Conservation (phyloP, 2,329 filamentous ascomycete genomes). For the Exophiala lecanii-corni region DNA sequence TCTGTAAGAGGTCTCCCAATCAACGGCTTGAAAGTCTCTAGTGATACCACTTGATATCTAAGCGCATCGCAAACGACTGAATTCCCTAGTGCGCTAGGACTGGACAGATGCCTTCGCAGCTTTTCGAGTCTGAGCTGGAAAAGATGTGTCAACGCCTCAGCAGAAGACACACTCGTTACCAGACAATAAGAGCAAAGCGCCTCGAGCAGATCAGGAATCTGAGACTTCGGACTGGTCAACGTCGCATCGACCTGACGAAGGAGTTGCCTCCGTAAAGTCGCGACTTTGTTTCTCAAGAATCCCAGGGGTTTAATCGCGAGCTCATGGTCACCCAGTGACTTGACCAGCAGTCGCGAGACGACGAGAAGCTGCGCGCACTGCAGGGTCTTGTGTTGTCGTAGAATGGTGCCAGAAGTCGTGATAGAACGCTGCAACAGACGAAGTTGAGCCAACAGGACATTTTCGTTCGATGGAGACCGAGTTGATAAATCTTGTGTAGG, state of each 20-base stretch:
- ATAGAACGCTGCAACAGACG: constrained; percentile 55
- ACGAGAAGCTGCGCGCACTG: constrained; percentile 63
- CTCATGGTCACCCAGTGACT: constrained; percentile 58
- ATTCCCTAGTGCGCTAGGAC: constrained; percentile 41
- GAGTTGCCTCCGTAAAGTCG: constrained; percentile 58
- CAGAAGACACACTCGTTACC: constrained; percentile 71
- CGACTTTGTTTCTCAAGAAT: constrained; percentile 59
- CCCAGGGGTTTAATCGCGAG: constrained; percentile 53
- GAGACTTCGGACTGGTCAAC: constrained; percentile 43
- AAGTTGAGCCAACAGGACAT: constrained; percentile 44
- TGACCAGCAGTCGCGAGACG: constrained; percentile 68
- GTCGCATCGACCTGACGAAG: constrained; percentile 60
- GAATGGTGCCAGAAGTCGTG: constrained; percentile 47
- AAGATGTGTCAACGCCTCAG: constrained; percentile 75
- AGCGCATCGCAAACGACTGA: constrained; percentile 61
- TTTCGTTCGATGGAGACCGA: constrained; percentile 7
- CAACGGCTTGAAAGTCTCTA: constrained; percentile 71
- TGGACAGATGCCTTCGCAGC: constrained; percentile 59
- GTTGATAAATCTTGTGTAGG: constrained; percentile 8
- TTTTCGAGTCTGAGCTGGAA: constrained; percentile 66
- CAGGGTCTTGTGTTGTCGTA: constrained; percentile 47
- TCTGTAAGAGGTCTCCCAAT: constrained; percentile 69
- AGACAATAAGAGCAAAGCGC: constrained; percentile 78
- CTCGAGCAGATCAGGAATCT: constrained; percentile 55
- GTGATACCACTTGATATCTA: constrained; percentile 68